Percentiles rank a stretch among this genome's conserved stretches.
These are phyloP conservation scores for Fusarium sp. DNA, from an alignment of 2,329 filamentous ascomycete species.

Conservation along the genomic window DNA sequence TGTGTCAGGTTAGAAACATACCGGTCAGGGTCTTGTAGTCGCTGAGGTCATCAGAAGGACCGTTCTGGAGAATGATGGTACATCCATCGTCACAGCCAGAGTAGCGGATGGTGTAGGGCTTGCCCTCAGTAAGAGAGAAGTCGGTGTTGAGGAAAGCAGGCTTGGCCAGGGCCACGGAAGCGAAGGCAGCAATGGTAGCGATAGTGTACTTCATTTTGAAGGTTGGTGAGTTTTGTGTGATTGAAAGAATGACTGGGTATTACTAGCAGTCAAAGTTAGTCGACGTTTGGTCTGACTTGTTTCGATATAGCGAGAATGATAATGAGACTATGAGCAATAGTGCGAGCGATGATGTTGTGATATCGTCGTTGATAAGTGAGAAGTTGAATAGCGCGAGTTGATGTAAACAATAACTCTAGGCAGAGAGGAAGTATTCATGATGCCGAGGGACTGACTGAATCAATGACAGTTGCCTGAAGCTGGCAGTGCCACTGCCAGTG, in stretches of 20 bases:
- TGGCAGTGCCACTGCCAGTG: conserved; percentile 6
- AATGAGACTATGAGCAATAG: conserved; percentile 12
- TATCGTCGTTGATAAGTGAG: conserved; percentile 4
- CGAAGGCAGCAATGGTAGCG: conserved; percentile 50
- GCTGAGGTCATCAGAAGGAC: conserved; percentile 48
- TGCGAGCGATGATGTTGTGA: conserved; percentile 5
- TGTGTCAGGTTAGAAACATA: conserved; percentile 36
- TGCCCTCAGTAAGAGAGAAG: conserved; percentile 49
- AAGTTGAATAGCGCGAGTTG: background rate
- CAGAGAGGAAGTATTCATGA: background rate
- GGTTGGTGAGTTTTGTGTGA: conserved; percentile 29
- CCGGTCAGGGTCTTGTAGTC: conserved; percentile 51
- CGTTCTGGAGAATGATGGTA: conserved; percentile 54
- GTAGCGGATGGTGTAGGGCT: conserved; percentile 53
- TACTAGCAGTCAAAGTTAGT: conserved; percentile 43
- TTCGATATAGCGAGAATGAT: conserved; percentile 11
- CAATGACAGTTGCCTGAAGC: background rate
- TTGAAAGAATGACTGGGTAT: conserved; percentile 48
- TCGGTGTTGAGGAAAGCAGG: conserved; percentile 52
- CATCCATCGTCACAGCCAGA: conserved; percentile 52
- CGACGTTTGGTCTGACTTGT: background rate
- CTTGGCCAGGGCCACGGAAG: conserved; percentile 48
- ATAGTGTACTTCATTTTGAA: conserved; percentile 57
- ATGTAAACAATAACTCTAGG: conserved; percentile 4
- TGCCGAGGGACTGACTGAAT: conserved; percentile 7